A percentile compares a stretch with the other conserved stretches of the same genome.
Conservation (phyloP, 345 rosid species). For the Turnera subulata region DNA sequence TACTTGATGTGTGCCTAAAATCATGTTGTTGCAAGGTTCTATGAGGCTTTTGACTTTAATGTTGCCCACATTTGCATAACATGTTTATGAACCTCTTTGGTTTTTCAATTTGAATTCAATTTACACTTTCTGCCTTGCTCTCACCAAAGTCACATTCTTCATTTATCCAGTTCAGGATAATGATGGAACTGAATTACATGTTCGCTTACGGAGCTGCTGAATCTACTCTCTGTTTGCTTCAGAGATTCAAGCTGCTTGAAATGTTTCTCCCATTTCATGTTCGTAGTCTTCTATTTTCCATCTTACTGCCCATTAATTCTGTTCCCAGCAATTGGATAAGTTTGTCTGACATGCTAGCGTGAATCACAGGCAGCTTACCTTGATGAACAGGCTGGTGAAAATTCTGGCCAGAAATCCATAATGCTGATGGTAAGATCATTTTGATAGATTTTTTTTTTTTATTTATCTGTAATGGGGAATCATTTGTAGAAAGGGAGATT, state of each 20-base stretch:
- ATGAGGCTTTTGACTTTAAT: no score
- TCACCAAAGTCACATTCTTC: constrained; percentile 21
- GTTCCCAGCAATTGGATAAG: background rate
- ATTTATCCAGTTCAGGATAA: constrained; percentile 59
- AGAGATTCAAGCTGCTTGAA: constrained; percentile 68
- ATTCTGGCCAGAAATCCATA: constrained; percentile 32
- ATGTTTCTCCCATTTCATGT: constrained; percentile 84
- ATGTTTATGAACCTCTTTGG: background rate
- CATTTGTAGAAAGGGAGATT: background rate
- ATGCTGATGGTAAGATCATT: constrained; percentile 70
- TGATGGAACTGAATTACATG: constrained; percentile 92
- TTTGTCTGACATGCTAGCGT: constrained; percentile 22
- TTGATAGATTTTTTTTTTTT: no score
- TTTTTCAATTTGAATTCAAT: background rate
- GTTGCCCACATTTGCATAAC: no score
- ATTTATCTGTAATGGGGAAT: no score
- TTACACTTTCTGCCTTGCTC: background rate
- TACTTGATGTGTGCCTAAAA: constrained; percentile 17
- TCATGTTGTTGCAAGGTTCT: no score
- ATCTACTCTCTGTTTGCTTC: constrained; percentile 68
- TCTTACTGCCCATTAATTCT: constrained; percentile 3
- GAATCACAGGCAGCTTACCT: constrained; percentile 75
- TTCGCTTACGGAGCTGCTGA: constrained; percentile 88
- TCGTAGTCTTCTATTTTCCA: constrained; percentile 17
- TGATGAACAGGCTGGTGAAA: constrained; percentile 34